These are phyloP conservation scores for Candida bentonensis DNA, from an alignment of 805 yeast species.

Conservation along the genomic window DNA sequence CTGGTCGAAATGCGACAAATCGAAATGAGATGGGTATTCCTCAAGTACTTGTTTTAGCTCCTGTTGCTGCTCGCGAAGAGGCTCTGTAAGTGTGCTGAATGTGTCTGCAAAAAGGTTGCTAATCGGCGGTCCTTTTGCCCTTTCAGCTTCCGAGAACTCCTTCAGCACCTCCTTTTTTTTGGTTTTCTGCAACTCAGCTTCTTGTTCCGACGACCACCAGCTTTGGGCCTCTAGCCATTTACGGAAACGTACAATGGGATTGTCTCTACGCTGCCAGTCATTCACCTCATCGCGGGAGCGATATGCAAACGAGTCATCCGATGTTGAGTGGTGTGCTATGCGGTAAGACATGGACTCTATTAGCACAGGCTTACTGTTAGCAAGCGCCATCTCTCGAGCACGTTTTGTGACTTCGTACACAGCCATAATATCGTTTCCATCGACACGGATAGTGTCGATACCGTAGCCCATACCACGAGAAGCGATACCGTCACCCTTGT, in stretches of 20 bases:
- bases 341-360: conserved; percentile 25
- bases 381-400: conserved; percentile 16
- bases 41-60: conserved; percentile 18
- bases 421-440: conserved; percentile 21
- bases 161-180: conserved; percentile 14
- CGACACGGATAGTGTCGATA: conserved; percentile 22
- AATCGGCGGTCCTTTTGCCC: conserved; percentile 17
- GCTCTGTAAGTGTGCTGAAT: conserved; percentile 12
- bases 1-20: conserved; percentile 12
- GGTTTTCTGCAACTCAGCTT: conserved; percentile 12
- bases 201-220: conserved; percentile 20
- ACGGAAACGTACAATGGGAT: conserved; percentile 20
- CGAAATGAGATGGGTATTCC: conserved; percentile 18
- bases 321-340: conserved; percentile 23
- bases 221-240: conserved; percentile 17
- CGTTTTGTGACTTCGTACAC: conserved; percentile 16
- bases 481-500: conserved; percentile 24
- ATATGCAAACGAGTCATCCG: conserved; percentile 24
- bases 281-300: conserved; percentile 21
- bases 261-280: conserved; percentile 21
- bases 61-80: conserved; percentile 14
- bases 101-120: conserved; percentile 15
- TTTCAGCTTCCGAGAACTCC: conserved; percentile 19
- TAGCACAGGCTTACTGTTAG: conserved; percentile 16
- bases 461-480: conserved; percentile 22